Conservation (phyloP, 2,329 filamentous ascomycete species). For the Neonectria ditissima region DNA sequence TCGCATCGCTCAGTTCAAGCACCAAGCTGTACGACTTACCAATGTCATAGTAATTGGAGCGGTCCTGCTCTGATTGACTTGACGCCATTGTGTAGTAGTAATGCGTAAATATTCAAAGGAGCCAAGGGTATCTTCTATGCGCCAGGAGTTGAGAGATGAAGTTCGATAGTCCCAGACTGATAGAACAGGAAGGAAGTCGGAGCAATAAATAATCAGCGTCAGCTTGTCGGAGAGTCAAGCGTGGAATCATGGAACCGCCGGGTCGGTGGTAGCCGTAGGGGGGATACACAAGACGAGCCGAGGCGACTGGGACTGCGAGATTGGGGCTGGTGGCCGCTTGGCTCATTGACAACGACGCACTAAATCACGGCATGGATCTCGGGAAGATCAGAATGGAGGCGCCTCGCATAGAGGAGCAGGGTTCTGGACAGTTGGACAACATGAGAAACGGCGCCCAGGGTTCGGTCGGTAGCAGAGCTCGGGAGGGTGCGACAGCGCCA, state of each 20-base stretch:
- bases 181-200: background rate
- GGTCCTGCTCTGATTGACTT: conserved; percentile 30
- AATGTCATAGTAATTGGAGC: conserved; percentile 57
- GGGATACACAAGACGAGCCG: conserved; percentile 14
- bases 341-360: conserved; percentile 11
- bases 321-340: conserved; percentile 2
- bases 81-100: conserved; percentile 31
- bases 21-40: conserved; percentile 46
- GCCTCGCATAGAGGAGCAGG: conserved; percentile 4
- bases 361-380: conserved; percentile 29
- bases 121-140: conserved; percentile 16
- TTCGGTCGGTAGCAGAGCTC: conserved; percentile 13
- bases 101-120: conserved; percentile 11
- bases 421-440: background rate
- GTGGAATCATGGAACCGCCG: conserved; percentile 11
- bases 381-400: conserved; percentile 24
- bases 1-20: background rate
- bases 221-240: conserved; percentile 1
- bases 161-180: background rate
- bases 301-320: conserved; percentile 12
- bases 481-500: conserved; percentile 11
- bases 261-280: conserved; percentile 5
- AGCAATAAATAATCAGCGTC: conserved; percentile 15
- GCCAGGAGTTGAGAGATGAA: background rate
- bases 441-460: background rate